Evolutionary conservation across 1,284 basidiomycete species (phyloP).

Genomic region (Bjerkandera adusta): DNA sequence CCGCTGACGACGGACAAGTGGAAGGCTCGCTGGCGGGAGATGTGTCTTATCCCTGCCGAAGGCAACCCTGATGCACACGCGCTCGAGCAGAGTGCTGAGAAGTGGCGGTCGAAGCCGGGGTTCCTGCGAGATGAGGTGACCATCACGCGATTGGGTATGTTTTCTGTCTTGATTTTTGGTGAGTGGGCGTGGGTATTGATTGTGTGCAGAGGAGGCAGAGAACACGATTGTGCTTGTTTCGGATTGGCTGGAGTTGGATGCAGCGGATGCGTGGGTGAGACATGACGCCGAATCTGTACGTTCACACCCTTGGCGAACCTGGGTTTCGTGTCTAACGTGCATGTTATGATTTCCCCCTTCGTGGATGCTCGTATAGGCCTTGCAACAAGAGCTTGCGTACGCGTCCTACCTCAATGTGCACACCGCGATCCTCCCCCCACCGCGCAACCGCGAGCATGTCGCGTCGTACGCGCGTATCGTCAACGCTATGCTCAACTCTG

Average conservation of each 20-base stretch:
- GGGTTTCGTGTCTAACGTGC: not conserved
- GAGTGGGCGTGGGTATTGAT: not conserved
- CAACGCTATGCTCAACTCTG: constrained; percentile 70
- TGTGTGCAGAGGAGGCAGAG: constrained; percentile 76
- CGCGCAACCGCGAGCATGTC: constrained; percentile 80
- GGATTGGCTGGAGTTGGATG: constrained; percentile 95
- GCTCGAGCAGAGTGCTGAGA: constrained; percentile 77
- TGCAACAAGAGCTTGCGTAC: constrained; percentile 92
- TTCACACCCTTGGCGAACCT: no score
- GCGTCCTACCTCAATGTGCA: constrained; percentile 90
- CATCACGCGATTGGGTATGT: constrained; percentile 78
- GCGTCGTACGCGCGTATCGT: constrained; percentile 93
- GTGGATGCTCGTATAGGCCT: constrained; percentile 59
- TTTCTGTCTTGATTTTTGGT: constrained; percentile 4
- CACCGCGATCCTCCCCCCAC: constrained; percentile 87
- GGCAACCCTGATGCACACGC: constrained; percentile 50
- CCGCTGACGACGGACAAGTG: constrained; percentile 87
- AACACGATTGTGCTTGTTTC: constrained; percentile 77
- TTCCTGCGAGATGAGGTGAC: constrained; percentile 88
- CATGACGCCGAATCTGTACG: constrained; percentile 94
- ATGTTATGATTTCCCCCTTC: not conserved
- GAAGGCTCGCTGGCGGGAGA: constrained; percentile 85
- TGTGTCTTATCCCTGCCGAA: constrained; percentile 74
- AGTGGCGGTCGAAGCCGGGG: constrained; percentile 82
- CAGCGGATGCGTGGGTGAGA: constrained; percentile 90